Conservation (phyloP, 2,329 filamentous ascomycete species). For the Diaporthe vexans region DNA sequence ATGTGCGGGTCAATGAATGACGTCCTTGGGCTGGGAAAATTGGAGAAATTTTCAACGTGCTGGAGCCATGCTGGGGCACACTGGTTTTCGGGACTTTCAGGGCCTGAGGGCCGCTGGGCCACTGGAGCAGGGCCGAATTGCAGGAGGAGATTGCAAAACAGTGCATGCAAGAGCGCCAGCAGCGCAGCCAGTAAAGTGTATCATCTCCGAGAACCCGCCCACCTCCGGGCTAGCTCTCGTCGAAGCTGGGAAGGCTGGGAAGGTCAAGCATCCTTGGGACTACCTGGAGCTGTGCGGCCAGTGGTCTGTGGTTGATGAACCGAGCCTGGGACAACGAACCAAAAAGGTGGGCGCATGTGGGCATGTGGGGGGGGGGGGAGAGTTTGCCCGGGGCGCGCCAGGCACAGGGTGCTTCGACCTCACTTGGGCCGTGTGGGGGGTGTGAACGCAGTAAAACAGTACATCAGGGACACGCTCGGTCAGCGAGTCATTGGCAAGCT, state of each 20-base stretch:
- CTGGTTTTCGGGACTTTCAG: conserved; percentile 36
- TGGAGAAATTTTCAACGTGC: conserved; percentile 40
- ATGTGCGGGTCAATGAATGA: conserved; percentile 37
- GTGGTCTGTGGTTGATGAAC: conserved; percentile 33
- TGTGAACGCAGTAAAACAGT: conserved; percentile 33
- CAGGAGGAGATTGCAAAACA: conserved; percentile 41
- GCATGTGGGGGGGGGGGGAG: conserved; percentile 33
- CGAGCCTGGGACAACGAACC: conserved; percentile 35
- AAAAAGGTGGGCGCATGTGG: conserved; percentile 26
- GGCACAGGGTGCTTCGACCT: conserved; percentile 37
- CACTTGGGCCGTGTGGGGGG: conserved; percentile 26
- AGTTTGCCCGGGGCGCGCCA: conserved; percentile 33
- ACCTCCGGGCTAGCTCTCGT: conserved; percentile 18
- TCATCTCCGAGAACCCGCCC: conserved; percentile 33
- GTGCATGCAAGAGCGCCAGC: conserved; percentile 34
- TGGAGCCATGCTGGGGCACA: conserved; percentile 36
- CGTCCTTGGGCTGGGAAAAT: conserved; percentile 39
- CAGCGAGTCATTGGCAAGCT: conserved; percentile 41
- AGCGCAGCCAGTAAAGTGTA: conserved; percentile 32
- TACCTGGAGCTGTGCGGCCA: conserved; percentile 30
- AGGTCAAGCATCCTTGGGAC: conserved; percentile 36
- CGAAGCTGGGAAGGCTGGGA: neutral
- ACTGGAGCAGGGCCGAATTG: conserved; percentile 41
- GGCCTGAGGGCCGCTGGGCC: conserved; percentile 21
- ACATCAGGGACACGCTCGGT: conserved; percentile 35